A percentile compares a stretch with the other conserved stretches of the same genome.
Conservation (phyloP, 164 flowering plant species). For the Tetrastigma voinierianum region DNA sequence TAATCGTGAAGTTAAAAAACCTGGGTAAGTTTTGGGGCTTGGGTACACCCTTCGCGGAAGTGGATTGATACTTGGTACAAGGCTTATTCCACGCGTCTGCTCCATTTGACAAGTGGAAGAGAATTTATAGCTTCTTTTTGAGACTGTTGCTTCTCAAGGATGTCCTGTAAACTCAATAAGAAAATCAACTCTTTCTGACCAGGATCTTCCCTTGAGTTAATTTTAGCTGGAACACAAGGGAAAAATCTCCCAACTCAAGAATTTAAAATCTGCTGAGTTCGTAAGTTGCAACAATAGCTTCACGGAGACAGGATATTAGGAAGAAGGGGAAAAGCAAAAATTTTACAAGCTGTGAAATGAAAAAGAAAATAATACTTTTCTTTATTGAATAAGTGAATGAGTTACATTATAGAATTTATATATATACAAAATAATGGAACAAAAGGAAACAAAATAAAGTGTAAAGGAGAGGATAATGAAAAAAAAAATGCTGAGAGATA, state of each 20-base stretch:
- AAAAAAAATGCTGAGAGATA: too few relatives aligned
- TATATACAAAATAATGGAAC: too few relatives aligned
- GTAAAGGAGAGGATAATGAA: too few relatives aligned
- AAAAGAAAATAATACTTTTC: too few relatives aligned
- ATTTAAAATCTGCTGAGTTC: neutral
- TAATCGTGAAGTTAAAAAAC: slow-evolving; percentile 96
- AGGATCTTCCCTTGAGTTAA: slow-evolving; percentile 72
- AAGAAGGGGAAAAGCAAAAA: too few relatives aligned
- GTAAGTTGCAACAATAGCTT: neutral
- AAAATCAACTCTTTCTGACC: slow-evolving; percentile 87
- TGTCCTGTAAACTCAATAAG: slow-evolving; percentile 84
- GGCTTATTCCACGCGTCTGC: slow-evolving; percentile 97
- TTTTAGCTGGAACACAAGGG: slow-evolving; percentile 71
- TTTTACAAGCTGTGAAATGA: too few relatives aligned
- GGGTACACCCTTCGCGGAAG: slow-evolving; percentile 99
- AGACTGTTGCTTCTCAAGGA: slow-evolving; percentile 88
- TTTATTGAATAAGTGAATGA: too few relatives aligned
- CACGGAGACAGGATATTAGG: neutral
- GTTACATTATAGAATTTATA: too few relatives aligned
- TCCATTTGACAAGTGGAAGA: slow-evolving; percentile 95
- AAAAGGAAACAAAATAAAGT: too few relatives aligned
- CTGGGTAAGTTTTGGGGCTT: slow-evolving; percentile 93
- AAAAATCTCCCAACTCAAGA: neutral
- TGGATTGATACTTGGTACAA: slow-evolving; percentile 97
- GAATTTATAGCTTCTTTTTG: slow-evolving; percentile 98